Evolutionary conservation across 768 basidiomycete species (phyloP), one percentile per base, ranked within the genome.

Genomic region (Panaeolus cyanescens): DNA sequence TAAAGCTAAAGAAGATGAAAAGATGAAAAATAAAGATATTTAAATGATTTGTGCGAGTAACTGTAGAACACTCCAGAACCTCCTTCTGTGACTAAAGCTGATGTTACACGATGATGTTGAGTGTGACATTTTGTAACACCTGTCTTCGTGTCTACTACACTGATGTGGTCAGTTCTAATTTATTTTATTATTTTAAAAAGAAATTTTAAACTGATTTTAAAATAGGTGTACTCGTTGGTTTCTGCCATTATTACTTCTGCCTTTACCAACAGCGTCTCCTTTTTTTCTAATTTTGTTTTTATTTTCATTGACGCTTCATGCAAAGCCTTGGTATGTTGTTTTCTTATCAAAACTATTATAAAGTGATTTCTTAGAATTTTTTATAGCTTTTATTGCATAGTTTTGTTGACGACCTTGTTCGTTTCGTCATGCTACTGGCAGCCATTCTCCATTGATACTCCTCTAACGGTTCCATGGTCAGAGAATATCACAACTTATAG

Each of bases 391-490:
- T 95, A 95, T 72, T 95, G 93, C 79, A 89, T 95, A 58, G 80
- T 92, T 22, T 82, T 95, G 20, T 85, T 95, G 13, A 82, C 86
- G 0, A 90, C 92, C n/a, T 82, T 94, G 54, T 94, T 93, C 71
- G 80, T 92, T 62, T 91, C 93, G 15, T 91, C 93, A 17, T 95
- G 93, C 72, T 93, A 93, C 74, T 94, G 93, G 93, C 90, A 91
- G 63, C 91, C 93, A 31, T 85, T 92, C 59, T 84, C 88, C 22
- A 72, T 87, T 53, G 83, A 87, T 62, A 85, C 82, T 28, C 78
- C 82, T 0, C 85, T 93, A 60, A 82, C 85, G 12, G 71, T 69
- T 17, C 88, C 90, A 9, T 92, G 89, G 89, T 74, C 86, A 4
- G 79, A 83, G 50, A 86, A 88, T 67, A 83, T 91, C 71, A 89